Evolutionary conservation across 2,329 filamentous ascomycete species (phyloP), one percentile per base, ranked within the genome.

Genomic region (Aspergillus costaricaensis): DNA sequence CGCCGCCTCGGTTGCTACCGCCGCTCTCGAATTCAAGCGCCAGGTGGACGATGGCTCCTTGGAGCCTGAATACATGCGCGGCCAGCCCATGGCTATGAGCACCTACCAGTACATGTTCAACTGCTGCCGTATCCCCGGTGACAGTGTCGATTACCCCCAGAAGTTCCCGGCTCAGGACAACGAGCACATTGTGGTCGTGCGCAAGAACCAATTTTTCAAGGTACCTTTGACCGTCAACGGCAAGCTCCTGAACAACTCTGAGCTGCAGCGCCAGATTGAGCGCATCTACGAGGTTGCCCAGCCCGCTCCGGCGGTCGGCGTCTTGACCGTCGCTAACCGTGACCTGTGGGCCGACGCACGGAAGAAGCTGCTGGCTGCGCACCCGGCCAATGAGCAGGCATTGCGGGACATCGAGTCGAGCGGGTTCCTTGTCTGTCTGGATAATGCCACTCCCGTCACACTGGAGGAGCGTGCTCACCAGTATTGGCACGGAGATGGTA

Each of bases 61-160:
- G 55, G 95, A 99, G 82, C 95, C 95, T 23, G 95, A 99, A 80
- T 98, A 97, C 81, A 96, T 99, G 92, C 96, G 96, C 83, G 93
- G 92, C 80, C 85, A 96, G 61, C 95, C 95, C 62, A 94, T 98
- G 74, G 95, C 93, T 78, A 99, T 99, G 95, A 92, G 92, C 83
- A 95, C 91, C 74, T 98, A 97, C 83, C 84, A 96, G 81, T 98
- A 89, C 86, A 99, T 99, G 95, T 99, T 99, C 86, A 98, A 99
- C 80, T 88, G 86, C 78, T 91, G 87, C 77, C 89, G 95, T 68
- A 88, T 98, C 43, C 89, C 94, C 30, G 90, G 90, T 57, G 89
- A 89, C 71, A 90, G 91, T 12, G 85, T 88, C 36, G 95, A 99
- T 75, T 87, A 91, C 73, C 90, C 91, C 9, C 82, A 90, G 74